phyloP scores from a whole-genome alignment of 768 basidiomycete species.

The Hemileccinum impolitum region DNA sequence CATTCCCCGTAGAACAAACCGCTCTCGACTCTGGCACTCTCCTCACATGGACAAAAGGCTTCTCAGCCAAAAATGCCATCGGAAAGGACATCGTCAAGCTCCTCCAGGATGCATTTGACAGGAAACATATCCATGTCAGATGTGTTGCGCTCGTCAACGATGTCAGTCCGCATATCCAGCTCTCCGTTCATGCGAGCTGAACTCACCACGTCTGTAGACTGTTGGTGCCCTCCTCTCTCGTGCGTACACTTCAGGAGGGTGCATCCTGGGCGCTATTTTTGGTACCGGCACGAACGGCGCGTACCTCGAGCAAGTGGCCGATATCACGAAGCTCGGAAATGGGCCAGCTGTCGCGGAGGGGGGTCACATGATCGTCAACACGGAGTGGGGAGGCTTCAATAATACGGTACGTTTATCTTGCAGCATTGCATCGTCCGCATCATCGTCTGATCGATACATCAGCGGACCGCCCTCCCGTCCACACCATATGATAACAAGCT shows the following conservation, averaged over 20 bases:
- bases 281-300: slow-evolving; percentile 99
- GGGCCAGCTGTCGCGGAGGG: slow-evolving; percentile 54
- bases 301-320: slow-evolving; percentile 84
- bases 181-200: neutral
- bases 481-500: slow-evolving; percentile 90
- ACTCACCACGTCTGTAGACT: slow-evolving; percentile 51
- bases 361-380: slow-evolving; percentile 91
- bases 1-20: slow-evolving; percentile 96
- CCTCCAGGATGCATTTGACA: slow-evolving; percentile 87
- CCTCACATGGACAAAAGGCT: slow-evolving; percentile 95
- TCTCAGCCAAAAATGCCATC: slow-evolving; percentile 85
- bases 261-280: slow-evolving; percentile 87
- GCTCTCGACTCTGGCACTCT: slow-evolving; percentile 88
- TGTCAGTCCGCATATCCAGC: slow-evolving; percentile 51
- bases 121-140: slow-evolving; percentile 88
- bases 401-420: slow-evolving; percentile 60
- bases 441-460: slow-evolving; percentile 4
- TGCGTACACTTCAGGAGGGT: slow-evolving; percentile 91
- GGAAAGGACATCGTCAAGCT: slow-evolving; percentile 88
- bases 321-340: slow-evolving; percentile 80
- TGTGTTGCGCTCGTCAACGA: slow-evolving; percentile 94
- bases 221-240: slow-evolving; percentile 92
- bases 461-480: slow-evolving; percentile 81
- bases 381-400: slow-evolving; percentile 98
- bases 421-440: neutral